Percentiles rank a stretch among this genome's conserved stretches.
These are phyloP conservation scores for Amylocystis lapponica DNA, from an alignment of 768 basidiomycete genomes.

Conservation along the genomic window DNA sequence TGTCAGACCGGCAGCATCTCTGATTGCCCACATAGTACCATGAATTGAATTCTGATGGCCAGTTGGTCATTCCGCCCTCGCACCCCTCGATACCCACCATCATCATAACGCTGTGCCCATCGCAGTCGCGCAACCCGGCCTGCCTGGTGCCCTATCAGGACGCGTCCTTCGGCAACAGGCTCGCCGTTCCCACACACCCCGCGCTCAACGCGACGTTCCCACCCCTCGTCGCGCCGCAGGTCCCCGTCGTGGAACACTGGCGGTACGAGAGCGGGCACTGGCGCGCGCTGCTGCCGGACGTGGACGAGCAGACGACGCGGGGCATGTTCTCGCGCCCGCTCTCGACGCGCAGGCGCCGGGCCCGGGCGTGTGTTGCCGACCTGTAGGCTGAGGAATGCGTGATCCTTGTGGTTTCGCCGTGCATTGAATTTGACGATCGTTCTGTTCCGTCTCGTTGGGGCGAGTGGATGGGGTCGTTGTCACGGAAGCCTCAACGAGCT, in stretches of 20 bases:
- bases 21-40: no score
- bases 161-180: constrained; percentile 42
- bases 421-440: no score
- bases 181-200: constrained; percentile 45
- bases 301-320: constrained; percentile 39
- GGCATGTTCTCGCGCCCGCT: constrained; percentile 38
- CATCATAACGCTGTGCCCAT: constrained; percentile 42
- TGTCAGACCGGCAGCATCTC: neutral
- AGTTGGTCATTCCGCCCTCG: constrained; percentile 15
- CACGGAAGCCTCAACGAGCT: no score
- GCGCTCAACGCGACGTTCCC: constrained; percentile 44
- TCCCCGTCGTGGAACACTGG: constrained; percentile 37
- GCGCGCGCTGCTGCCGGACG: constrained; percentile 41
- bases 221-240: constrained; percentile 28
- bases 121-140: constrained; percentile 33
- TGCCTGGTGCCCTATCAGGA: constrained; percentile 51
- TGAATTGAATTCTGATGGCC: no score
- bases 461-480: no score
- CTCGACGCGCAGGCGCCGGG: constrained; percentile 9
- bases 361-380: no score
- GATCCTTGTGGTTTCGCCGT: no score
- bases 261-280: constrained; percentile 49
- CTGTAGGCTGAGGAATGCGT: no score
- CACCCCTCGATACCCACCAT: constrained; percentile 43
- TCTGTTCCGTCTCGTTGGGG: no score